Base-by-base conservation (phyloP, 352 stramenopile species). In the Globisporangium viniferum region DNA sequence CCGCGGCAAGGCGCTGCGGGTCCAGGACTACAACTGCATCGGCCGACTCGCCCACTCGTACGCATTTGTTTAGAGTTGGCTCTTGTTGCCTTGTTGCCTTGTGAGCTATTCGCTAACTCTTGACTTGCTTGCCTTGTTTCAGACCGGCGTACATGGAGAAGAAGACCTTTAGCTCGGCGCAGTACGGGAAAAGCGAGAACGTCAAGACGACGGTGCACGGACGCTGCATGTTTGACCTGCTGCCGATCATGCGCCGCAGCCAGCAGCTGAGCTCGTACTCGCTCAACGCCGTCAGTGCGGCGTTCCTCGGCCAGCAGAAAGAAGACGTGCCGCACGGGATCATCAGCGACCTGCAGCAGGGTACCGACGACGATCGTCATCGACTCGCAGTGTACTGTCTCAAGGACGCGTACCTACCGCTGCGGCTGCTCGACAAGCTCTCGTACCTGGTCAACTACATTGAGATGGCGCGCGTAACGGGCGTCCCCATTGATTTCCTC, bases 271-370 rank as follows among this genome's bases (percentile, higher is more conserved):
- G 89, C 60, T 99, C 95, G 44, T 99, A 99, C 79, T 98, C 97
- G n/a, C 75, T 99, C 10, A 99, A 99, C 76, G 97, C 93, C 49
- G 98, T 99, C 6, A 99, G 96, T 75, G 88, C 97, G 18, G 91
- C 98, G 56, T 99, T 99, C 71, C 75, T 99, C 1, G 94, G 94
- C 0, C 95, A 99, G 69, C 97, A 99, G 72, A 99, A 99, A 77
- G 98, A 99, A 81, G 98, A 99, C 80, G 98, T 99, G 10, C 97
- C 99, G 59, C 97, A 99, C 76, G 98, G 92, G 62, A 99, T 99
- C 70, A 99, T 99, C 75, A 98, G 79, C 20, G 88, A 96, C 57
- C 60, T 97, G 59, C 91, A 98, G 69, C 90, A 94, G 63, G 98
- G 98, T 62, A 98, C 86, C 60, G 96, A 99, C 72, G 97, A 99